phyloP scores from a whole-genome alignment of 176 grass and related monocot species.

The Pontederia paniculata region DNA sequence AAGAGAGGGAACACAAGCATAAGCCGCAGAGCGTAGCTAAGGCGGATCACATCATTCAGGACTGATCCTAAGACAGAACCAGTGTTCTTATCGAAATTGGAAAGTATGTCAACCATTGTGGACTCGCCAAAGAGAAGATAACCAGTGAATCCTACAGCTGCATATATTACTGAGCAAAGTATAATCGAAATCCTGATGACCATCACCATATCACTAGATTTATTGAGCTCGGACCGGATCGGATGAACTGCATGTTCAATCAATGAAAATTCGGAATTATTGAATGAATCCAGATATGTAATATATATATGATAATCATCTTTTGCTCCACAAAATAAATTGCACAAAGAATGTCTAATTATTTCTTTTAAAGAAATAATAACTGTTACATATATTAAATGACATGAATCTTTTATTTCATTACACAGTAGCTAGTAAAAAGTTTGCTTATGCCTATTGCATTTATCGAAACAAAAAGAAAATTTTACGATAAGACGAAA shows the following conservation, averaged over 20 bases:
- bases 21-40: slow-evolving; percentile 83
- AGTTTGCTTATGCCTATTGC: too few species aligned
- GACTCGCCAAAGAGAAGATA: slow-evolving; percentile 81
- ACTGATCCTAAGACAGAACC: slow-evolving; percentile 36
- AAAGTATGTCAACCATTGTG: slow-evolving; percentile 83
- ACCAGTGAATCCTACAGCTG: slow-evolving; percentile 66
- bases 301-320: too few species aligned
- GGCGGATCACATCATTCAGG: slow-evolving; percentile 63
- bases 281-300: too few species aligned
- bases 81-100: slow-evolving; percentile 68
- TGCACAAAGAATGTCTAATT: too few species aligned
- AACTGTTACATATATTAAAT: too few species aligned
- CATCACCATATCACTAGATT: slow-evolving; percentile 54
- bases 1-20: slow-evolving; percentile 86
- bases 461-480: too few species aligned
- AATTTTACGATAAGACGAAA: too few species aligned
- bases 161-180: slow-evolving; percentile 72
- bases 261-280: background rate
- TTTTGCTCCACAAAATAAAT: too few species aligned
- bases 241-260: slow-evolving; percentile 48
- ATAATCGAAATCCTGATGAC: slow-evolving; percentile 63
- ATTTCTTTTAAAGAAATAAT: too few species aligned
- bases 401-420: too few species aligned
- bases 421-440: too few species aligned
- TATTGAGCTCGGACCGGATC: slow-evolving; percentile 65